Evolutionary conservation across 2,329 filamentous ascomycete species (phyloP).

Genomic region (Aspergillus proliferans): DNA sequence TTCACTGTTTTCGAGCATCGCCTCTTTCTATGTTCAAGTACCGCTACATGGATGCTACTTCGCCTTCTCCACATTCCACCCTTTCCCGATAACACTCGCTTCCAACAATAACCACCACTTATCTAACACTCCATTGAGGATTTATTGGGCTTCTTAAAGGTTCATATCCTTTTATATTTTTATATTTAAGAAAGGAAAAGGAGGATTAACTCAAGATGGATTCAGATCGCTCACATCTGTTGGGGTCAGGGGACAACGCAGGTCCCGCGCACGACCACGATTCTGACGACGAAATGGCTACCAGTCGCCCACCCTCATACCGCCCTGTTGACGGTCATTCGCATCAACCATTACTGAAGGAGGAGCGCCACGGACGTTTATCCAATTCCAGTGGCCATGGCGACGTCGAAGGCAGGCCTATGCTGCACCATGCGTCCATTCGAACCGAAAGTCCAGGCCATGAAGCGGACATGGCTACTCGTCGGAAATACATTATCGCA

Average conservation of each 20-base stretch:
- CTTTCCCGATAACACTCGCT: not conserved
- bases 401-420: conserved; percentile 30
- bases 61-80: not conserved
- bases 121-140: not conserved
- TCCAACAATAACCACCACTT: too few species aligned
- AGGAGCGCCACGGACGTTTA: conserved; percentile 36
- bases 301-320: conserved; percentile 43
- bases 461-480: conserved; percentile 58
- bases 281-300: conserved; percentile 39
- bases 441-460: conserved; percentile 69
- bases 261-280: conserved; percentile 33
- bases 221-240: conserved; percentile 22
- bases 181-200: not conserved
- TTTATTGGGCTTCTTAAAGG: not conserved
- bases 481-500: conserved; percentile 80
- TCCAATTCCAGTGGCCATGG: conserved; percentile 23
- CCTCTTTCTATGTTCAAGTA: not conserved
- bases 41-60: not conserved
- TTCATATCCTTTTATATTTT: not conserved
- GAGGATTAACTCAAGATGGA: conserved; percentile 23
- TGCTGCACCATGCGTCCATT: conserved; percentile 53
- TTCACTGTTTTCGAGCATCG: too few species aligned
- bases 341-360: conserved; percentile 51
- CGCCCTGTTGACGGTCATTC: conserved; percentile 44
- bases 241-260: conserved; percentile 16